Evolutionary conservation across 2,329 filamentous ascomycete species (phyloP).

Genomic region (Alternaria consortialis): DNA sequence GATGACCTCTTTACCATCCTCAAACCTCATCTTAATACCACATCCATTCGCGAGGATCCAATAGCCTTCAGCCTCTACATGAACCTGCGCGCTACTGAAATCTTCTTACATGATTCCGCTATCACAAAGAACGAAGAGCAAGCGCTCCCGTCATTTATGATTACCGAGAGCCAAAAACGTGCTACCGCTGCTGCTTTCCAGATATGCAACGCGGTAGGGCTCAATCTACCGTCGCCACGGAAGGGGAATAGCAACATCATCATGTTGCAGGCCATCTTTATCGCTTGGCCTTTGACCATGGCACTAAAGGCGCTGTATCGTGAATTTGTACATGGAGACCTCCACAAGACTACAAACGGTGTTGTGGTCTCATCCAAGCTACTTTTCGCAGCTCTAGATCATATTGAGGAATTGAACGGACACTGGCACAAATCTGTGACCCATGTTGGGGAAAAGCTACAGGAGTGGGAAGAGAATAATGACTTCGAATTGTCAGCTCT

Average conservation of each 20-base stretch:
- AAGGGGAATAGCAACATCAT: background rate
- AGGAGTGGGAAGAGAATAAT: conserved; percentile 5
- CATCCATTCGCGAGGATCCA: conserved; percentile 6
- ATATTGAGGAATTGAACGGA: conserved; percentile 5
- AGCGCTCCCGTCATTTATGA: background rate
- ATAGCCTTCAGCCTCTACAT: conserved; percentile 3
- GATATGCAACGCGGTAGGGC: conserved; percentile 6
- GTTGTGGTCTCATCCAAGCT: background rate
- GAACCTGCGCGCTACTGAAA: conserved; percentile 1
- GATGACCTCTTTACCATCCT: background rate
- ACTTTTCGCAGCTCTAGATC: conserved; percentile 3
- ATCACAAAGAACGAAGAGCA: background rate
- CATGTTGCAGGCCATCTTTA: conserved; percentile 4
- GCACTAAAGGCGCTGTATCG: background rate
- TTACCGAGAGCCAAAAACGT: background rate
- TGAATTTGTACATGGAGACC: background rate
- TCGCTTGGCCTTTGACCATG: conserved; percentile 9
- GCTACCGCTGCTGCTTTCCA: background rate
- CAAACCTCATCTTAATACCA: conserved; percentile 1
- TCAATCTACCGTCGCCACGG: conserved; percentile 1
- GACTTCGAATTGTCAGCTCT: background rate
- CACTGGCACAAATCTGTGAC: background rate
- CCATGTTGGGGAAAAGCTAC: background rate
- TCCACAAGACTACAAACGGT: background rate
- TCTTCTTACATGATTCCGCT: background rate